phyloP scores from a whole-genome alignment of 164 flowering plant species.

The grape (Vitis vinifera) region DNA sequence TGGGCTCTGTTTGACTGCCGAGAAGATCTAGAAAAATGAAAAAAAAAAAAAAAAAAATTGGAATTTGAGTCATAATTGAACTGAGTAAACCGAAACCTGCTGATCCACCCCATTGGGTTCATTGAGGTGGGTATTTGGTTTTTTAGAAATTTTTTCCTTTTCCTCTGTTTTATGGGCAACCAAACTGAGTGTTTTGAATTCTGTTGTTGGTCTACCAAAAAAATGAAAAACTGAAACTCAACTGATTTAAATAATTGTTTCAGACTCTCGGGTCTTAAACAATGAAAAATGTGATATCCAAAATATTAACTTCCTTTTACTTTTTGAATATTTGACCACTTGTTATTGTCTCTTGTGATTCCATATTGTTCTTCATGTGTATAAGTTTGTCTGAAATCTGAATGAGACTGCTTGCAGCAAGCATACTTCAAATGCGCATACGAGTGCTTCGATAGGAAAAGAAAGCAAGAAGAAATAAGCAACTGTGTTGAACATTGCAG shows the following conservation, averaged over 20 bases:
- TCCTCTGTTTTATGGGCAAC: background rate
- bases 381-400: background rate
- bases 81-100: background rate
- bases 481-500: slow-evolving; percentile 89
- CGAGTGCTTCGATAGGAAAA: slow-evolving; percentile 89
- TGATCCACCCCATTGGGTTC: background rate
- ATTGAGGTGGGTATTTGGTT: background rate
- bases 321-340: background rate
- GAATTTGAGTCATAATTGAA: background rate
- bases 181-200: background rate
- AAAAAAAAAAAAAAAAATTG: too few relatives aligned
- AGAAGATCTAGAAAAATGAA: background rate
- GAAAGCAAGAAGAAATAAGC: slow-evolving; percentile 66
- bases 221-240: too few relatives aligned
- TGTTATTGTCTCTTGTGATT: background rate
- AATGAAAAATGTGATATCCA: too few relatives aligned
- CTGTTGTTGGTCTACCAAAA: too few relatives aligned
- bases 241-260: too few relatives aligned
- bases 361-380: background rate
- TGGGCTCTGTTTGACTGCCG: background rate
- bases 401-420: slow-evolving; percentile 50
- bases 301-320: too few relatives aligned
- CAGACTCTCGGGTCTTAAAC: too few relatives aligned
- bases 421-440: slow-evolving; percentile 94
- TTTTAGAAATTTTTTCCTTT: background rate